Base-by-base conservation (phyloP, 345 rosid genomes). In the Angophora floribunda region DNA sequence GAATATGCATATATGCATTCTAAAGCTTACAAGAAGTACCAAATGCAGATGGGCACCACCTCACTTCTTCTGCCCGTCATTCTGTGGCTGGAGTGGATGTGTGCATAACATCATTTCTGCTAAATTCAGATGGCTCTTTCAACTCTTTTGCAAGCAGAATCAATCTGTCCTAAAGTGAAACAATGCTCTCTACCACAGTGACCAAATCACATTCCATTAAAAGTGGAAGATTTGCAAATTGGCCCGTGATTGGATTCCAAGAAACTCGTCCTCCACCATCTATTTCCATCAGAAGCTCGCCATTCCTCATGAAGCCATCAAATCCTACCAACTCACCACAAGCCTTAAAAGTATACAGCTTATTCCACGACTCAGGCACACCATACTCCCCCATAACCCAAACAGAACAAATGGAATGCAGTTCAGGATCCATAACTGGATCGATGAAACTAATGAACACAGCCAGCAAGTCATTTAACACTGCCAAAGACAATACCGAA, bases 151-250 rank as follows among this genome's bases (percentile, higher is more conserved):
- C 79, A 32, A 8, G 10, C 21, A 32, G 11, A 70, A 70, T 32
- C 0, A 67, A 16, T 67, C 26, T 49, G 36, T 32, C 45, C 47
- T 70, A 36, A 70, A 17, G 47, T 19, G 6, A 32, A 36, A 17
- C 47, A 2, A 70, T 24, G 26, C 80, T 70, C 24, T 70, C 13
- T 2, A 5, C 26, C 1, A 17, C 3, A 0, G 47, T 4, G 45
- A 70, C 13, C 26, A 17, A 70, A 17, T 36, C 4, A 12, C 24
- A 16, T 32, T 4, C 0, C 1, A 0, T 0, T 13, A 1, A 32
- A 17, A 4, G 6, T 17, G 80, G 47, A 9, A 70, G 13, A 17
- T 0, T 0, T 32, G 80, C 1, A 24, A 0, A 36, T 17, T 70
- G 80, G 3, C 47, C 13, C 7, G 26, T 70, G 26, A 8, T 36